Evolutionary conservation across 805 yeast species (phyloP).

Genomic region (Pichia nanzhaoensis): DNA sequence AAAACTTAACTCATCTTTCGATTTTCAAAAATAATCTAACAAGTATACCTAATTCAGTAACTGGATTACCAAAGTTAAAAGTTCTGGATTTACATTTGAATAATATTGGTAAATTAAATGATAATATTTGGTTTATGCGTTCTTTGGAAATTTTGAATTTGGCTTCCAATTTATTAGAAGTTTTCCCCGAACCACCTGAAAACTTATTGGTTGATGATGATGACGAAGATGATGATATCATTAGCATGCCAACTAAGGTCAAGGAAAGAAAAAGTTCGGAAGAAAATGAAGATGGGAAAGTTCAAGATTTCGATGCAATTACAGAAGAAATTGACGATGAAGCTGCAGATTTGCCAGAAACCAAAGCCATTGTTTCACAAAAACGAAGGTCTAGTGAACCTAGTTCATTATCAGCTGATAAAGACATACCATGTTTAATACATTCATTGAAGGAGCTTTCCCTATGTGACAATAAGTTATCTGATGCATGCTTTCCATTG

Average conservation of each 20-base stretch:
- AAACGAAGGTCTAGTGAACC: conserved; percentile 16
- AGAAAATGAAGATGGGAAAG: background rate
- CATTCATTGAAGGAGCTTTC: conserved; percentile 44
- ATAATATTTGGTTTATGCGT: conserved; percentile 56
- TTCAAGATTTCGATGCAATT: conserved; percentile 1
- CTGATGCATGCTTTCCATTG: conserved; percentile 67
- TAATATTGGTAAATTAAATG: conserved; percentile 64
- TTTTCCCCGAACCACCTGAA: conserved; percentile 50
- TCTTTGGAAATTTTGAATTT: conserved; percentile 57
- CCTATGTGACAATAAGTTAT: conserved; percentile 77
- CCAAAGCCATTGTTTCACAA: background rate
- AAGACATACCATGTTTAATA: conserved; percentile 12
- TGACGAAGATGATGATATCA: no score
- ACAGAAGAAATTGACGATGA: conserved; percentile 1
- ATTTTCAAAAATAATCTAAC: conserved; percentile 70
- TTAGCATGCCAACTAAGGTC: no score
- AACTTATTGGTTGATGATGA: conserved; percentile 5
- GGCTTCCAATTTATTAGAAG: conserved; percentile 62
- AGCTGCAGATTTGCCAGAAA: background rate
- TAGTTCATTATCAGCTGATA: conserved; percentile 6
- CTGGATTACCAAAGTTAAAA: conserved; percentile 51
- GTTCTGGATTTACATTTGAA: conserved; percentile 78
- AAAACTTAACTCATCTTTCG: conserved; percentile 58
- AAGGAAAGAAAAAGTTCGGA: background rate
- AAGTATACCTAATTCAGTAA: conserved; percentile 59